Base-by-base conservation (phyloP, 345 rosid genomes). In the Pelargonium nanum region DNA sequence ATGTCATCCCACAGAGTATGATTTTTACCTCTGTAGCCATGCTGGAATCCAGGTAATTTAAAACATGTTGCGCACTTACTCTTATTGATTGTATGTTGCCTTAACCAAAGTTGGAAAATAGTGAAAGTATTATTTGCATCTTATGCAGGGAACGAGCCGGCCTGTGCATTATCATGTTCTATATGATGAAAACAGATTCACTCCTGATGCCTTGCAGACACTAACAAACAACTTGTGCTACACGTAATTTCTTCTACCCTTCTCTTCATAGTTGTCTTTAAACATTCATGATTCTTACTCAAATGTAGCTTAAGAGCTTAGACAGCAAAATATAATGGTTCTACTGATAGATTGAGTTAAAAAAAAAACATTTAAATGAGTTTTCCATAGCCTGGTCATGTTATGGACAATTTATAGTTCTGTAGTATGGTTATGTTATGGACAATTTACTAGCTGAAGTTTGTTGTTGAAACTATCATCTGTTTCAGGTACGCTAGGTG, bases 11-110 rank as follows among this genome's bases (percentile, higher is more conserved):
- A 74, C 67, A 0, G 87, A 85, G 58, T 87, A 82, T 0, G 96
- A 92, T 24, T 92, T 92, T 64, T 92, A 68, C 56, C 74, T 92
- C 1, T 86, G 87, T 64, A 89, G 98, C 59, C 98, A 87, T 57
- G 93, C 91, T 21, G 89, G 89, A 5, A 89, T 81, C 2, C 76
- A 89, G 95, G 98, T 86, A 63, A 65, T 4, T 26, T 40, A 17
- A 1, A 32, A n/a, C 16, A 8, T 20, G 26, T 34, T 4, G 10
- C 10, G 40, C 40, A 6, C 48, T 40, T 40, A 40, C 51, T 51
- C 24, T 25, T 23, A 12, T 23, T 24, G 22, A 1, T 26, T 62
- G 6, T 40, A 40, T 40, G 15, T 40, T 40, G 48, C 40, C 10
- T 12, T 6, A 30, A 30, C 6, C 40, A 30, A 30, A 40, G 48